Conservation (phyloP, 108 stramenopile species). For the Epithemia pelagica region DNA sequence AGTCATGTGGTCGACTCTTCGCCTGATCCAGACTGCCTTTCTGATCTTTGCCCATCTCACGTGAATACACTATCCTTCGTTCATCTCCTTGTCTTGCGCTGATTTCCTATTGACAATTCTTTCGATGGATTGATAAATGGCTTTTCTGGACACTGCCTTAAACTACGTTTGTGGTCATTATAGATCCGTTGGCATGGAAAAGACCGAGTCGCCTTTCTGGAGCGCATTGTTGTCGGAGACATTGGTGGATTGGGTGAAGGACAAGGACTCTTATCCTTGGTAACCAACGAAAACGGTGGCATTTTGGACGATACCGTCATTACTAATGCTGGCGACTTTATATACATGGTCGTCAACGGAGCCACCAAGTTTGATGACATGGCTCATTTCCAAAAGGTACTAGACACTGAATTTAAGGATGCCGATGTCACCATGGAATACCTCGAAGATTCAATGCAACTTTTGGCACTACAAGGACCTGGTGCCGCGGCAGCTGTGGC, state of each 20-base stretch:
- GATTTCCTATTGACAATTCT: no score
- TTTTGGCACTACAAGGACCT: constrained; percentile 95
- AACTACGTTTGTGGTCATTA: no score
- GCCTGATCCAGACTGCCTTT: no score
- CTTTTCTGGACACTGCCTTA: no score
- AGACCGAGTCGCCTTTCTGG: constrained; percentile 83
- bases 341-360: constrained; percentile 99
- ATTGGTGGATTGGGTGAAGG: constrained; percentile 70
- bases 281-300: constrained; percentile 91
- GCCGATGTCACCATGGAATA: constrained; percentile 91
- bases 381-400: constrained; percentile 67
- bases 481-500: constrained; percentile 77
- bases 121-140: no score
- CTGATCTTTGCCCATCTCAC: no score
- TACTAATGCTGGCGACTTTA: constrained; percentile 77
- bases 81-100: no score
- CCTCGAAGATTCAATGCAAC: constrained; percentile 84
- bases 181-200: constrained; percentile 92
- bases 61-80: no score
- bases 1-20: no score
- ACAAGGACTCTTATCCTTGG: constrained; percentile 70
- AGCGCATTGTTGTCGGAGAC: constrained; percentile 90
- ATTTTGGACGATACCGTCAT: constrained; percentile 98
- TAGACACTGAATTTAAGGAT: constrained; percentile 55
- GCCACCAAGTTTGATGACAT: constrained; percentile 96